phyloP scores from a whole-genome alignment of 352 stramenopile species.

The Pythium sukuiense region DNA sequence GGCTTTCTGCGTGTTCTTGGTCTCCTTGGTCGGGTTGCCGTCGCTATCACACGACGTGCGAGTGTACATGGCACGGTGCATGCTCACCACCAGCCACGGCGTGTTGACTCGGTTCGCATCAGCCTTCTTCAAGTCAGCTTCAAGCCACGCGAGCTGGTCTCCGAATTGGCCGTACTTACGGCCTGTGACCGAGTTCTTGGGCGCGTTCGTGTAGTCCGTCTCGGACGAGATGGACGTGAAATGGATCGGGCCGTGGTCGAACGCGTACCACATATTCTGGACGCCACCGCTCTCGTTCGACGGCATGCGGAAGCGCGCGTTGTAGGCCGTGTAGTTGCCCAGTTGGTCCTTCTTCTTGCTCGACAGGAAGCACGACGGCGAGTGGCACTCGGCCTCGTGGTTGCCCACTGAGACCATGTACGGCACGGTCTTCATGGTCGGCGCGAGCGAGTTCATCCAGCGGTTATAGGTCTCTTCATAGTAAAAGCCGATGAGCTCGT shows the following conservation, averaged over 20 bases:
- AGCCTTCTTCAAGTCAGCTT: constrained; percentile 59
- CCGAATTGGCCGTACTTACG: constrained; percentile 44
- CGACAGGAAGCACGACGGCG: constrained; percentile 33
- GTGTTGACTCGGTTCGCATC: constrained; percentile 43
- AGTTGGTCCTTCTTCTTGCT: constrained; percentile 38
- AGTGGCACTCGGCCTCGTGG: constrained; percentile 62
- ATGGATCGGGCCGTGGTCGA: constrained; percentile 55
- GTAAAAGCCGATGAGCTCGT: constrained; percentile 34
- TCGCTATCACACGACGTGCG: constrained; percentile 9
- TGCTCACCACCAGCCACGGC: constrained; percentile 73
- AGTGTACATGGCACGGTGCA: constrained; percentile 76
- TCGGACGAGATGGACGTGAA: constrained; percentile 73
- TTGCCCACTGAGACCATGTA: constrained; percentile 76
- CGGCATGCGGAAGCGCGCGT: constrained; percentile 42
- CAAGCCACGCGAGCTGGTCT: constrained; percentile 49
- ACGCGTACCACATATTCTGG: constrained; percentile 58
- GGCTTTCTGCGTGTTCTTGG: constrained; percentile 38
- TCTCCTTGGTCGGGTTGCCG: constrained; percentile 22
- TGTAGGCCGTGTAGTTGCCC: constrained; percentile 67
- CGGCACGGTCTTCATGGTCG: constrained; percentile 38
- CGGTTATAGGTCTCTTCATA: constrained; percentile 56
- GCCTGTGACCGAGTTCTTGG: constrained; percentile 37
- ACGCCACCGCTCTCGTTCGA: constrained; percentile 39
- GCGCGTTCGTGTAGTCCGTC: constrained; percentile 43
- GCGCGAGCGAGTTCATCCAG: constrained; percentile 53